Percentiles rank a stretch among this genome's conserved stretches.
phyloP scores from a whole-genome alignment of 1,139 yeast species.

The Saccharomycopsis hybrid region DNA sequence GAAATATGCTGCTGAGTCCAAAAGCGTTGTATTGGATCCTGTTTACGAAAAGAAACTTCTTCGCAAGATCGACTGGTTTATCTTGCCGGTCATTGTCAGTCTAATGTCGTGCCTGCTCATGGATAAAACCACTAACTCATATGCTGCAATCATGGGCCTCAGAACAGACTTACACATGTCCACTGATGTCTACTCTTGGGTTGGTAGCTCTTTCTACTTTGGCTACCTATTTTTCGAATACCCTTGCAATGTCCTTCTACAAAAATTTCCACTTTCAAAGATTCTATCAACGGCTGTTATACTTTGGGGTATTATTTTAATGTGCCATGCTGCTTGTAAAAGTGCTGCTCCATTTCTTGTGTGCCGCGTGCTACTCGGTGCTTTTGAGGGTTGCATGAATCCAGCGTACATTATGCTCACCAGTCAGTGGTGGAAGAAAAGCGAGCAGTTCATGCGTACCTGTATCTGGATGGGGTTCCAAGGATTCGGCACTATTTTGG shows the following conservation, averaged over 20 bases:
- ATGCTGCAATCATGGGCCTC: constrained; percentile 37
- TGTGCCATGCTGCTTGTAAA: constrained; percentile 34
- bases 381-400: constrained; percentile 42
- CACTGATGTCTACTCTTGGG: constrained; percentile 45
- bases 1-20: no score
- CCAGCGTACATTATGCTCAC: constrained; percentile 51
- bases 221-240: constrained; percentile 45
- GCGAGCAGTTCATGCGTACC: constrained; percentile 44
- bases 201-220: constrained; percentile 43
- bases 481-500: constrained; percentile 46
- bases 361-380: constrained; percentile 41
- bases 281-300: constrained; percentile 33
- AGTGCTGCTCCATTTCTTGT: constrained; percentile 37
- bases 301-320: constrained; percentile 42
- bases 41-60: constrained; percentile 34
- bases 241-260: constrained; percentile 32
- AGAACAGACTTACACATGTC: constrained; percentile 41
- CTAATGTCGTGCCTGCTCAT: constrained; percentile 54
- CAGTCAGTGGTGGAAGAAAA: constrained; percentile 47
- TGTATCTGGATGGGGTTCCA: constrained; percentile 45
- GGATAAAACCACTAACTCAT: constrained; percentile 49
- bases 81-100: constrained; percentile 50
- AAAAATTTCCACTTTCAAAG: constrained; percentile 40
- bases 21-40: no score
- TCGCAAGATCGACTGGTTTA: constrained; percentile 47